These are phyloP conservation scores for Albifimbria verrucaria DNA, from an alignment of 2,329 filamentous ascomycete genomes.

Conservation along the genomic window DNA sequence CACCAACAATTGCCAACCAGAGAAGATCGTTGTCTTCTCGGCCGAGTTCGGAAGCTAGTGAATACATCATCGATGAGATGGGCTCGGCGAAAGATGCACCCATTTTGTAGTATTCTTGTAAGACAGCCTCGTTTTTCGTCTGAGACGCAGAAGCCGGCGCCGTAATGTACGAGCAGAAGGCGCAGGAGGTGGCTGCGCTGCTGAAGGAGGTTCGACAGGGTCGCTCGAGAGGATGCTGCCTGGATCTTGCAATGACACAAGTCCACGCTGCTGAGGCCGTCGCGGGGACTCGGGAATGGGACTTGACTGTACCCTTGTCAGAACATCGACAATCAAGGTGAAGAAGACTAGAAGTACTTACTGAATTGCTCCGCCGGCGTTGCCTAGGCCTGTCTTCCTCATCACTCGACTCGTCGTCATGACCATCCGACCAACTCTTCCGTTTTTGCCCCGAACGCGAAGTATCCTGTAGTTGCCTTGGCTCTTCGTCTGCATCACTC, in stretches of 20 bases:
- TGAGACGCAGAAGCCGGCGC: conserved; percentile 69
- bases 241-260: conserved; percentile 52
- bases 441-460: conserved; percentile 62
- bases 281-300: conserved; percentile 64
- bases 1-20: conserved; percentile 92
- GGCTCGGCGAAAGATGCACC: conserved; percentile 93
- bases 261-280: conserved; percentile 56
- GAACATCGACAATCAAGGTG: background rate
- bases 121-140: conserved; percentile 70
- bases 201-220: conserved; percentile 51
- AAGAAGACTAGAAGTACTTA: conserved; percentile 40
- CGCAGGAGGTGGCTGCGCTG: conserved; percentile 54
- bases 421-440: conserved; percentile 72
- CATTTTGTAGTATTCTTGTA: conserved; percentile 80
- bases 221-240: conserved; percentile 46
- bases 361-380: conserved; percentile 83
- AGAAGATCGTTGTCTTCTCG: conserved; percentile 95
- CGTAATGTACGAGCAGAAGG: conserved; percentile 71
- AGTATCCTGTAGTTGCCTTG: conserved; percentile 31
- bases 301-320: conserved; percentile 48
- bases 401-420: conserved; percentile 68
- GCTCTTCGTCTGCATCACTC: conserved; percentile 45
- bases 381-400: conserved; percentile 75
- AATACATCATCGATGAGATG: conserved; percentile 91
- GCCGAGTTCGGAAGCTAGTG: conserved; percentile 88